Evolutionary conservation across 495 filamentous ascomycete species (phyloP).

Genomic region (Penicillium verhagenii): DNA sequence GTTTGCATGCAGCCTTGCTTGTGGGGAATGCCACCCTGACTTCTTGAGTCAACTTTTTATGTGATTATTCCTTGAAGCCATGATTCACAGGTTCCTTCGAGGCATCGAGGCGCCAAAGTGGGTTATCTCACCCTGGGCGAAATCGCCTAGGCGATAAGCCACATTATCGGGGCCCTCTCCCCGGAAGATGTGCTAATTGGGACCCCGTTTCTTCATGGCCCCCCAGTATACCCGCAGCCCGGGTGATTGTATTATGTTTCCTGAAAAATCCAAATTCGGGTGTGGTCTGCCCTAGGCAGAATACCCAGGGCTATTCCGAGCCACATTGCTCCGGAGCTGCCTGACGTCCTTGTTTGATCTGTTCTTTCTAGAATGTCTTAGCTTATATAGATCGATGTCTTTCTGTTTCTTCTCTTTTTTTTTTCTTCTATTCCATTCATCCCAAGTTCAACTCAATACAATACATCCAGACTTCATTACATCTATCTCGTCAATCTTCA

Average conservation of each 20-base stretch:
- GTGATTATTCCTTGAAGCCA: too few relatives aligned
- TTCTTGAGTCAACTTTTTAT: too few relatives aligned
- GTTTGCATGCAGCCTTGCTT: constrained; percentile 17
- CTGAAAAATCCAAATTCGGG: constrained; percentile 11
- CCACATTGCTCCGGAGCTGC: constrained; percentile 9
- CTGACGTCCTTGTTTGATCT: constrained; percentile 10
- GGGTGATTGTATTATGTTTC: background rate
- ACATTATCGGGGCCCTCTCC: background rate
- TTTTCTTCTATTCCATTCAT: constrained; percentile 9
- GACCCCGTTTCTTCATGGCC: background rate
- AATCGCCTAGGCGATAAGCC: constrained; percentile 12
- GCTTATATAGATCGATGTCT: constrained; percentile 2
- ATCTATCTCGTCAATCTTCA: background rate
- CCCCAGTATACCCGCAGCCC: too few relatives aligned
- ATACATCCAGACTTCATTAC: constrained; percentile 3
- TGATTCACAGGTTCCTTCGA: constrained; percentile 6
- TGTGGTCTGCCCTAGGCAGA: constrained; percentile 12
- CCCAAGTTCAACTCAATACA: too few relatives aligned
- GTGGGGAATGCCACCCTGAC: background rate
- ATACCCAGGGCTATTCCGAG: constrained; percentile 1
- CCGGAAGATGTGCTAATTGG: background rate
- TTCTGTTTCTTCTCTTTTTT: constrained; percentile 1
- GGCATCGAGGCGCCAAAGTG: constrained; percentile 11
- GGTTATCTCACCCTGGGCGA: constrained; percentile 11
- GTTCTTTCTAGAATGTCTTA: background rate